These are phyloP conservation scores for Durio zibethinus DNA, from an alignment of 345 rosid genomes.

Conservation along the genomic window DNA sequence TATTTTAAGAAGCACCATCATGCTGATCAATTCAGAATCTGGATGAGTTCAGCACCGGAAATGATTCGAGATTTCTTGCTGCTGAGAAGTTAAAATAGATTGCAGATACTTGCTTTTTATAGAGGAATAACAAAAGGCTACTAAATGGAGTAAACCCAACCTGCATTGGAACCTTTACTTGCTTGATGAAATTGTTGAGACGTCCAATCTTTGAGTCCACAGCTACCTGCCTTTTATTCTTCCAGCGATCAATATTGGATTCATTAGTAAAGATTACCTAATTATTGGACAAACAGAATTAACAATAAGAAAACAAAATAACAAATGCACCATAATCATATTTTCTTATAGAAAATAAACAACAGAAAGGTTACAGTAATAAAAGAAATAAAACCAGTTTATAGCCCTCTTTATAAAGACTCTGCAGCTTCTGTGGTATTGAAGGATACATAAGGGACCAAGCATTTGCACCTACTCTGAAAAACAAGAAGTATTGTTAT, in stretches of 20 bases:
- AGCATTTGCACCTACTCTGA: conserved; percentile 83
- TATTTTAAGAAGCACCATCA: background rate
- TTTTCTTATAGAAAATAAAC: background rate
- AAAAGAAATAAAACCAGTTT: conserved; percentile 60
- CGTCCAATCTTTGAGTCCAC: conserved; percentile 91
- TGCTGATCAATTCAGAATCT: background rate
- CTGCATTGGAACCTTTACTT: conserved; percentile 86
- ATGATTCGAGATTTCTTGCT: background rate
- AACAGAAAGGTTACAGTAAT: conserved; percentile 2
- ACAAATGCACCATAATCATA: background rate
- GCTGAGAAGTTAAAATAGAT: background rate
- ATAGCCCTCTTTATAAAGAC: conserved; percentile 74
- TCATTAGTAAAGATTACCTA: conserved; percentile 97
- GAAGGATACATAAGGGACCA: conserved; percentile 94
- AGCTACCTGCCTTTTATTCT: conserved; percentile 87
- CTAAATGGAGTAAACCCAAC: conserved; percentile 49
- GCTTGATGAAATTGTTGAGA: conserved; percentile 65
- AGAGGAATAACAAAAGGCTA: background rate
- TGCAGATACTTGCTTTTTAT: background rate
- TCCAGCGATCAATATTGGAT: conserved; percentile 97
- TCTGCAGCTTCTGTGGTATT: conserved; percentile 76
- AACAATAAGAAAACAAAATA: background rate
- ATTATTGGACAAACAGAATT: conserved; percentile 4
- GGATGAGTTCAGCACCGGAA: background rate
- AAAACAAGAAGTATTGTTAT: conserved; percentile 13